These are phyloP conservation scores for Durusdinium trenchii DNA, from an alignment of 73 alveolate genomes.

Conservation along the genomic window DNA sequence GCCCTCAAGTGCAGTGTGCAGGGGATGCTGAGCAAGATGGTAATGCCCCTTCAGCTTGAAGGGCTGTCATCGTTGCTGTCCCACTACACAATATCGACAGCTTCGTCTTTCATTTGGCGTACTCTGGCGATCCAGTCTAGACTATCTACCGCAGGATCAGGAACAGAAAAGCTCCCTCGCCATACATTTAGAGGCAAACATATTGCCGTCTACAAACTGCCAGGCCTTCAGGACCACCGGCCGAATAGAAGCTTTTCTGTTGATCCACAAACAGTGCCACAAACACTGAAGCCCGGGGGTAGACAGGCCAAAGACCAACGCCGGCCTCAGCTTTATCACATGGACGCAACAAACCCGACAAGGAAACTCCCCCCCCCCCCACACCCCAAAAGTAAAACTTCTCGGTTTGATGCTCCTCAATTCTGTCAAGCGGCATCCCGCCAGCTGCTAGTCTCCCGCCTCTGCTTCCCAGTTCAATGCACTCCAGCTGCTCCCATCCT, in stretches of 20 bases:
- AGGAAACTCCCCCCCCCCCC: background rate
- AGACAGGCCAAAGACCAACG: background rate
- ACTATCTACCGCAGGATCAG: constrained; percentile 4
- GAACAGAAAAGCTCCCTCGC: background rate
- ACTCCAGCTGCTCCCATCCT: constrained; percentile 53
- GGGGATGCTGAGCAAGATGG: too few species aligned
- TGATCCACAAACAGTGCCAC: too few species aligned
- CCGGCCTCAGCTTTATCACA: background rate
- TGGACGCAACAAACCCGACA: background rate
- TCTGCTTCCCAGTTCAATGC: constrained; percentile 64
- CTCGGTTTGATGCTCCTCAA: background rate
- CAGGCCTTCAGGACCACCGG: too few species aligned
- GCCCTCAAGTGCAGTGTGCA: too few species aligned
- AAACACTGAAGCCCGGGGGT: constrained; percentile 28
- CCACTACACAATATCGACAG: too few species aligned
- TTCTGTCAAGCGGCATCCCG: background rate
- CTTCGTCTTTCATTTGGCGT: too few species aligned
- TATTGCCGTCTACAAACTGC: background rate
- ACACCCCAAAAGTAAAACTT: background rate
- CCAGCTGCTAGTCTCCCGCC: background rate
- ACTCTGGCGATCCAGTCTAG: constrained; percentile 9
- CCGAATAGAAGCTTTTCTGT: constrained; percentile 1
- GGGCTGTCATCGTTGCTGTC: too few species aligned
- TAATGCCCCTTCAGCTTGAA: too few species aligned
- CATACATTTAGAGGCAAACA: background rate